Evolutionary conservation across 108 stramenopile genomes (phyloP), one percentile per base, ranked within the genome.

Genomic region (Aureococcus anophagefferens): DNA sequence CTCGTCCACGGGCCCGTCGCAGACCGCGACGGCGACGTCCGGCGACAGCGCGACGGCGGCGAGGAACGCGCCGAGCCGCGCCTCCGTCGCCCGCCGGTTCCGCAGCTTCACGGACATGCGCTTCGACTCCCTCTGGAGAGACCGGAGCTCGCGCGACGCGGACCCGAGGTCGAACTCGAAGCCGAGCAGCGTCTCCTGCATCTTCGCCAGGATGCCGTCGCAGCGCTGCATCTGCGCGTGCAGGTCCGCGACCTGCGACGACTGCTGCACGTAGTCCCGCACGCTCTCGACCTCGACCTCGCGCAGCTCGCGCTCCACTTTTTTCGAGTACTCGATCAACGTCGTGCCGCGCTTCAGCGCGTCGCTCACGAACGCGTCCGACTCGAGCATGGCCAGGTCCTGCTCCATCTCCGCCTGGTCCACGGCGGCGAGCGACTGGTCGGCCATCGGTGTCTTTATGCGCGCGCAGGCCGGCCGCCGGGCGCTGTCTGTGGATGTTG

Each of bases 111-210:
- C 71, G 35, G 73, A 93, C 76, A 97, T 81, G n/a, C 86, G 81
- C 40, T 90, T 74, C 14, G 87, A 86, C 65, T 96, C 94, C 44
- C 95, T 92, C 84, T 97, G 97, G 29, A 99, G 81, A 46, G 90
- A 84, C 51, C 89, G 87, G 76, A 99, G 98, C 68, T 99, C 98
- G 13, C 89, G 92, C 44, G 88, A 89, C 68, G 98, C 89, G 33
- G 94, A 94, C 44, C 95, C 96, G 36, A 99, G 81, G 77, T 99
- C 96, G 1, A 95, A 95, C 77, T 99, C 96, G 77, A 99, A 99
- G 13, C 97, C 96, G 46, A 95, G 84, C 31, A 98, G 79, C 93
- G 97, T 91, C 84, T 93, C 92, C 72, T 97, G 95, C 87, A 99
- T 80, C 17, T 88, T 79, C n/a, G 88, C 89, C 63, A 99, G 80